Base-by-base conservation (phyloP, 208 protist genomes). In the Trypanosoma boissoni region DNA sequence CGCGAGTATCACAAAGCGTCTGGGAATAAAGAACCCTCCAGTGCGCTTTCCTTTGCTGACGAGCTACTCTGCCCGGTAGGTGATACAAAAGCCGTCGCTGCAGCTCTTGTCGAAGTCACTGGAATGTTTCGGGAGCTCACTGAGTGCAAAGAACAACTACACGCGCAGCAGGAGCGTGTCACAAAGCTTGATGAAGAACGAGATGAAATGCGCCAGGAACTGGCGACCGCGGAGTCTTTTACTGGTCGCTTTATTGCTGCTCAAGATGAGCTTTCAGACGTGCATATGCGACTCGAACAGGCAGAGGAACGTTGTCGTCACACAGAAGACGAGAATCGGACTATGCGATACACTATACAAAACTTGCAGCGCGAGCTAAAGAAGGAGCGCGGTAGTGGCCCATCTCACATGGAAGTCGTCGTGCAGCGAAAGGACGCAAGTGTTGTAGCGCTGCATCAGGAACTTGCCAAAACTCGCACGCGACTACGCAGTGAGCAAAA, bases 401-500 rank as follows among this genome's bases (percentile, higher is more conserved):
- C 60, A 2, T 37, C 36, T 28, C 43, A 24, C 24, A 46, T 37
- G 7, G 65, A 74, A 29, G 18, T 32, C 23, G 21, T 67, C 24
- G 28, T 59, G 21, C 31, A 61, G 49, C 39, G 41, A 14, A 72
- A 78, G 53, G 74, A 88, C 32, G 49, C 50, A 18, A 68, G 72
- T 26, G 59, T 88, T 26, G 68, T 56, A 0, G 55, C 63, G 27
- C 43, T 93, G 42, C 68, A 93, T 31, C 82, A 88, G 57, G 75
- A 84, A 61, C 70, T 93, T 21, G 74, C 82, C 50, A 86, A 80
- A 42, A 55, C 74, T 23, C 82, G 86, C 58, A 76, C 57, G 18
- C 28, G 50, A 12, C 49, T 88, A 12, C 57, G 79, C 24, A 49
- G 69, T 42, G 65, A 65, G 10, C 75, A 72, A 39, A 68, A 76